These are phyloP conservation scores for Verticillium dahliae DNA, from an alignment of 2,329 filamentous ascomycete species.

Conservation along the genomic window DNA sequence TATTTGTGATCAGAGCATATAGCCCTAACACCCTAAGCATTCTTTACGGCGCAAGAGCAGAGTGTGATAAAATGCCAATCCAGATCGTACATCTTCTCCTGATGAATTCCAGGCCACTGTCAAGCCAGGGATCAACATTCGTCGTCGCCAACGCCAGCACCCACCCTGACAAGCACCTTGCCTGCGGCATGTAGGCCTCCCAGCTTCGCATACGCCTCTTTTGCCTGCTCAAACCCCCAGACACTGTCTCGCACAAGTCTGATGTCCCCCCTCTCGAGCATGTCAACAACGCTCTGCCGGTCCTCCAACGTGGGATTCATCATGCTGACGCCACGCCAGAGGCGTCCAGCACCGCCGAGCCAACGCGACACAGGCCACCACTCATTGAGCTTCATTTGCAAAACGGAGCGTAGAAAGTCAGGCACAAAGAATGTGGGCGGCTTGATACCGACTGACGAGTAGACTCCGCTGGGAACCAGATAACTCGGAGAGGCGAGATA, in stretches of 20 bases:
- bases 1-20: too few species aligned
- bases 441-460: conserved; percentile 33
- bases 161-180: conserved; percentile 30
- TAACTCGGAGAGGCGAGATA: conserved; percentile 32
- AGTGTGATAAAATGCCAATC: too few species aligned
- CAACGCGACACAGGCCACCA: conserved; percentile 26
- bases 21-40: too few species aligned
- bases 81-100: too few species aligned
- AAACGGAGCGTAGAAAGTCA: conserved; percentile 21
- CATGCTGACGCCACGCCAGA: conserved; percentile 24
- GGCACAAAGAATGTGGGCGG: conserved; percentile 23
- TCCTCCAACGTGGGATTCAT: conserved; percentile 24
- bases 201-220: conserved; percentile 27
- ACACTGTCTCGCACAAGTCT: conserved; percentile 15
- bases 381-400: conserved; percentile 29
- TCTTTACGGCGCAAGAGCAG: too few species aligned
- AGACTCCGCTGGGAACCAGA: conserved; percentile 28
- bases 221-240: conserved; percentile 24
- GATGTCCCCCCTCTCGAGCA: conserved; percentile 25
- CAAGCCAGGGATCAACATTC: not conserved
- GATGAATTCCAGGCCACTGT: too few species aligned
- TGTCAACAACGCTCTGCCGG: conserved; percentile 22
- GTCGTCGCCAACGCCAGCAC: conserved; percentile 4
- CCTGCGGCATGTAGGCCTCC: conserved; percentile 26
- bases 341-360: conserved; percentile 30